A percentile compares a stretch with the other conserved stretches of the same genome.
phyloP scores from a whole-genome alignment of 495 filamentous ascomycete genomes.

The Annulohypoxylon maeteangense region DNA sequence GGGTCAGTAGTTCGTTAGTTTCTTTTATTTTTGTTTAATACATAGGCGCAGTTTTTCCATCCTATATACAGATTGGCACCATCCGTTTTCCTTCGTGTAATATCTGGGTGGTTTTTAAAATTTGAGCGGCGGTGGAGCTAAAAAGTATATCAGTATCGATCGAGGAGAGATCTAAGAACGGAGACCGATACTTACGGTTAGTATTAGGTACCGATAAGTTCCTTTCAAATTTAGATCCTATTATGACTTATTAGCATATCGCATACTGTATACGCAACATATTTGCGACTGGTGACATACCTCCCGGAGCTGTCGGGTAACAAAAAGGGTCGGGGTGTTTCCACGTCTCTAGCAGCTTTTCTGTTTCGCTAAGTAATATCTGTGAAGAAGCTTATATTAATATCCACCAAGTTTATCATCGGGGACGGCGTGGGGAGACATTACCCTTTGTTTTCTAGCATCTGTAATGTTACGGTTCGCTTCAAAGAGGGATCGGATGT shows the following conservation, averaged over 20 bases:
- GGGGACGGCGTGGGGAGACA: no score
- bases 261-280: background rate
- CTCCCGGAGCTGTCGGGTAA: constrained; percentile 90
- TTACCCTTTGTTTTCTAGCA: constrained; percentile 87
- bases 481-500: constrained; percentile 95
- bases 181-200: constrained; percentile 71
- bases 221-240: constrained; percentile 95
- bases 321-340: constrained; percentile 96
- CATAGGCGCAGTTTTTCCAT: constrained; percentile 26
- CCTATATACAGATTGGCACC: constrained; percentile 43
- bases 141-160: constrained; percentile 9
- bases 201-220: constrained; percentile 84
- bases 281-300: constrained; percentile 62
- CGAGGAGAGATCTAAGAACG: constrained; percentile 10
- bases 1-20: background rate
- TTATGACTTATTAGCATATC: constrained; percentile 31
- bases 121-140: constrained; percentile 59
- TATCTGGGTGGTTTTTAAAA: constrained; percentile 52
- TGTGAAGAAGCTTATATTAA: constrained; percentile 47
- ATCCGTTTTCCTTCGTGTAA: constrained; percentile 4
- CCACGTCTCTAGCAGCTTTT: constrained; percentile 88
- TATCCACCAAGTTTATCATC: no score
- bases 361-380: constrained; percentile 85
- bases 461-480: constrained; percentile 88
- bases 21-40: background rate